These are phyloP conservation scores for Colletotrichum shisoi DNA, from an alignment of 2,329 filamentous ascomycete species.

Conservation along the genomic window DNA sequence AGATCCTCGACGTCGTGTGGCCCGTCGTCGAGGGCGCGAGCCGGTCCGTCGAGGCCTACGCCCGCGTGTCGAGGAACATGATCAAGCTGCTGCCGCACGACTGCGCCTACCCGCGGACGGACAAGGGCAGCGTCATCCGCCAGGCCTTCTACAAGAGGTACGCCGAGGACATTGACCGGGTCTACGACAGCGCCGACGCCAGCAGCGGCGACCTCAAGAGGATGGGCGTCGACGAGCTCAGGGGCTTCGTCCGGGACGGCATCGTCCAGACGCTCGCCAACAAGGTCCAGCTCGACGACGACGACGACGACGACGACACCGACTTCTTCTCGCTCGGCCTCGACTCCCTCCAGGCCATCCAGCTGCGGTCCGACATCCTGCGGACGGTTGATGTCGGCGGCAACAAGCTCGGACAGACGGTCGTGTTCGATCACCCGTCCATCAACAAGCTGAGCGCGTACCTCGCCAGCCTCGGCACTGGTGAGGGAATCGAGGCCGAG, in stretches of 20 bases:
- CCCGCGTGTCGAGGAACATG: constrained; percentile 57
- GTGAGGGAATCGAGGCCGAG: constrained; percentile 44
- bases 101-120: constrained; percentile 53
- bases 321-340: constrained; percentile 68
- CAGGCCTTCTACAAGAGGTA: constrained; percentile 42
- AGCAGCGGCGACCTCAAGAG: constrained; percentile 35
- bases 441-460: constrained; percentile 55
- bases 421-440: constrained; percentile 66
- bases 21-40: constrained; percentile 49
- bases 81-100: constrained; percentile 57
- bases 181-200: constrained; percentile 47
- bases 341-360: constrained; percentile 67
- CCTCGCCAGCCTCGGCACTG: constrained; percentile 54
- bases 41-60: constrained; percentile 45
- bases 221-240: constrained; percentile 45
- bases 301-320: constrained; percentile 52
- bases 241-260: constrained; percentile 47
- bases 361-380: constrained; percentile 61
- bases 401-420: constrained; percentile 60
- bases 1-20: constrained; percentile 48
- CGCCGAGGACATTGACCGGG: constrained; percentile 38
- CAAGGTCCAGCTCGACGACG: constrained; percentile 45
- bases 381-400: constrained; percentile 59
- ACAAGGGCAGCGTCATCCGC: constrained; percentile 45
- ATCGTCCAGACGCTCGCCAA: constrained; percentile 43